Conservation (phyloP, 169 alveolate genomes). For the Cardiosporidium cionae region DNA sequence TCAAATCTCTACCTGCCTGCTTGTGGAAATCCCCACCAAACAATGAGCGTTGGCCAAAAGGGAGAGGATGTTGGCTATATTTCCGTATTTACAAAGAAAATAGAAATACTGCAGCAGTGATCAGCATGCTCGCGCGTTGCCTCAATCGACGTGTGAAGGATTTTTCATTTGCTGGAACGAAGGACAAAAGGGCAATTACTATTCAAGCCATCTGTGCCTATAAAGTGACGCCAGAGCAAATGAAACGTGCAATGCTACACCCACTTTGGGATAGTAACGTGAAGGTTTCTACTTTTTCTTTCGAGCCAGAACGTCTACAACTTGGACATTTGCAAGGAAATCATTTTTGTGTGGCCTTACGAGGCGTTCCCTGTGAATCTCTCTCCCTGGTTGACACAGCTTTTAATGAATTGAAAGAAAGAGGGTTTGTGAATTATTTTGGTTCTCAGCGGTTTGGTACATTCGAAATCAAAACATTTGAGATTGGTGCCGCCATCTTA, state of each 20-base stretch:
- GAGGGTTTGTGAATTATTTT: slow-evolving; percentile 20
- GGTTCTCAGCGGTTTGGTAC: slow-evolving; percentile 31
- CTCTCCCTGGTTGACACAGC: not conserved
- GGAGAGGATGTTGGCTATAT: not conserved
- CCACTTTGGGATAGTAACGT: not conserved
- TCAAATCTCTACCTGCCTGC: no score
- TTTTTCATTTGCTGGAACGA: slow-evolving; percentile 18
- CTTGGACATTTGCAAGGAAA: slow-evolving; percentile 18
- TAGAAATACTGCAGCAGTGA: not conserved
- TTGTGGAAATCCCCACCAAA: no score
- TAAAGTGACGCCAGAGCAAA: not conserved
- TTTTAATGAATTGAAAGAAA: not conserved
- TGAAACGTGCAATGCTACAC: not conserved
- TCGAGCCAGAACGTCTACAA: not conserved
- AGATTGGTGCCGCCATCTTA: slow-evolving; percentile 20
- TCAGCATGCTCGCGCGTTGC: not conserved
- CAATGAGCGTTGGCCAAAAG: not conserved
- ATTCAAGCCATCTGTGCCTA: slow-evolving; percentile 6
- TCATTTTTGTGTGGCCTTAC: slow-evolving; percentile 4
- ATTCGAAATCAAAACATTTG: not conserved
- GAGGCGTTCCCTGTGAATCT: not conserved
- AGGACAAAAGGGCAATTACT: slow-evolving; percentile 19
- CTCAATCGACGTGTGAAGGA: not conserved
- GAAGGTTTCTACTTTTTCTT: not conserved
- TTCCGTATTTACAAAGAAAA: not conserved